A percentile compares a stretch with the other conserved stretches of the same genome.
These are phyloP conservation scores for Lepidium sativum DNA, from an alignment of 345 rosid genomes.

Conservation along the genomic window DNA sequence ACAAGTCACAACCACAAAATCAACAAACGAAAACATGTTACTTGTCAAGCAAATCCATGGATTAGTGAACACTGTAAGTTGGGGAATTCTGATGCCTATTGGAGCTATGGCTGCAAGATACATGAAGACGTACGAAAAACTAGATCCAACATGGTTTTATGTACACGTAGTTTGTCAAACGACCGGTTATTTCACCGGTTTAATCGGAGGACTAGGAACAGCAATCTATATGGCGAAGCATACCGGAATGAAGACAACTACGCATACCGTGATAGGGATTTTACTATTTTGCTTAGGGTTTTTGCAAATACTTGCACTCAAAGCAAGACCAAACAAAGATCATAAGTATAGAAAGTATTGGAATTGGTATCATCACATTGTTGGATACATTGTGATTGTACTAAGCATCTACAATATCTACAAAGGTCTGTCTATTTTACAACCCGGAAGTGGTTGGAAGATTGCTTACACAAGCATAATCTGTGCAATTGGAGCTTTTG, in stretches of 20 bases:
- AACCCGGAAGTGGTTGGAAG: slow-evolving; percentile 57
- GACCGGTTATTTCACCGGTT: slow-evolving; percentile 51
- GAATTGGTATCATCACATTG: slow-evolving; percentile 58
- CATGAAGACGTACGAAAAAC: slow-evolving; percentile 50
- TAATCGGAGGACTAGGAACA: slow-evolving; percentile 19
- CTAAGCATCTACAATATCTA: slow-evolving; percentile 52
- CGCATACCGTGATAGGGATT: not conserved
- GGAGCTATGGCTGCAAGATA: slow-evolving; percentile 65
- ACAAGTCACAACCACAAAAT: not conserved
- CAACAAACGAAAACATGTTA: slow-evolving; percentile 6
- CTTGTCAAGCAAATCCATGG: slow-evolving; percentile 48
- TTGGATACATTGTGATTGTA: slow-evolving; percentile 48
- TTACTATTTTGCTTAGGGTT: not conserved
- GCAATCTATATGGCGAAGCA: slow-evolving; percentile 5
- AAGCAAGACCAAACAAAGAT: slow-evolving; percentile 57
- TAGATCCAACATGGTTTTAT: slow-evolving; percentile 53
- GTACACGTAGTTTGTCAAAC: slow-evolving; percentile 47
- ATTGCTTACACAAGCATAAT: slow-evolving; percentile 45
- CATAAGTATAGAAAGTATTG: slow-evolving; percentile 59
- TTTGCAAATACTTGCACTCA: not conserved
- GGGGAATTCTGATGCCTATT: slow-evolving; percentile 68
- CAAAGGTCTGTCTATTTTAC: slow-evolving; percentile 55
- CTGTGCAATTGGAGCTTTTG: not conserved
- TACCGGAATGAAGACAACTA: not conserved
- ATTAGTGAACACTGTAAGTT: slow-evolving; percentile 52